Evolutionary conservation across 306 rosid species (phyloP).

Genomic region (Cucurbita ficifolia): DNA sequence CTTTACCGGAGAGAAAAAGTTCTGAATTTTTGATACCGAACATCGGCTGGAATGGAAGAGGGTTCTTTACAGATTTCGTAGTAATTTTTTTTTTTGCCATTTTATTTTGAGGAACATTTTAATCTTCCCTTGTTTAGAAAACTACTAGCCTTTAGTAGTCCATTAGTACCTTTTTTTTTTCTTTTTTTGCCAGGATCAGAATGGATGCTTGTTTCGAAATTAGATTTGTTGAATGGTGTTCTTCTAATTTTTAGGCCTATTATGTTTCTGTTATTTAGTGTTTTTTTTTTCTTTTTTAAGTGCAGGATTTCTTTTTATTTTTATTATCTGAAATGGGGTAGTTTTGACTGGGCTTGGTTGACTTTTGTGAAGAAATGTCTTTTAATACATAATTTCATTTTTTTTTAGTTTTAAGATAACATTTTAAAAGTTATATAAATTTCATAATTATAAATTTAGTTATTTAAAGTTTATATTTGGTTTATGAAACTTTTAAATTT

Average conservation of each 20-base stretch:
- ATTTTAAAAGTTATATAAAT: no score
- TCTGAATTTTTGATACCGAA: slow-evolving; percentile 9
- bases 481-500: no score
- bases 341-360: no score
- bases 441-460: no score
- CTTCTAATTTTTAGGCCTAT: neutral
- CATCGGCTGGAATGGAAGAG: neutral
- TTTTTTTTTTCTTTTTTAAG: no score
- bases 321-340: no score
- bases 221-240: neutral
- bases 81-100: neutral
- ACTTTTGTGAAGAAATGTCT: no score
- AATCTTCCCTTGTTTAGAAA: slow-evolving; percentile 4
- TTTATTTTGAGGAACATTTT: neutral
- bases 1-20: slow-evolving; percentile 11
- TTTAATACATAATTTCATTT: no score
- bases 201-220: neutral
- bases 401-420: no score
- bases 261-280: no score
- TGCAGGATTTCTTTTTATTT: no score
- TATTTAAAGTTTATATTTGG: no score
- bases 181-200: neutral
- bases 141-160: neutral
- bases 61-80: neutral
- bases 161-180: neutral